Evolutionary conservation across 2,329 filamentous ascomycete species (phyloP), one percentile per base, ranked within the genome.

Genomic region (Bipolaris sorokiniana): DNA sequence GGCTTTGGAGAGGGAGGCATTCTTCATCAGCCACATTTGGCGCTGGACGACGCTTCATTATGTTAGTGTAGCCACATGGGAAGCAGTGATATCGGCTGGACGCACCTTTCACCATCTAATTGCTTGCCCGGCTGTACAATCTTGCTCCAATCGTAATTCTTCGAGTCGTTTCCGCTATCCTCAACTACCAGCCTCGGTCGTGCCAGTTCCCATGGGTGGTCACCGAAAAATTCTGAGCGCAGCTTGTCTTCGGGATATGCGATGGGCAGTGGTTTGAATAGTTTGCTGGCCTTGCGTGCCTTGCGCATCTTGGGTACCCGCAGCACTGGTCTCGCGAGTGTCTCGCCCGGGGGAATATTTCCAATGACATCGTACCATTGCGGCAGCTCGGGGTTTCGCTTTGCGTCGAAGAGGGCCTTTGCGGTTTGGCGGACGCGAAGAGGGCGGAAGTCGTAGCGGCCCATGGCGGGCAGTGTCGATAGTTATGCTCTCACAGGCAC

Each of bases 141-240:
- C 22, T 83, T 87, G 66, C 88, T 90, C 94, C 94, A 98, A 76
- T 97, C 87, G 69, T 87, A 88, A 52, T 79, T 82, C 74, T 89
- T 86, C 49, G 86, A 82, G 72, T 99, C 94, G 73, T 89, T 90
- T 51, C 95, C 95, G 70, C 94, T 90, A 66, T 88, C 82, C 79
- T 99, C 95, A 9, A 98, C 80, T 45, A 99, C 82, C 56, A 97
- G 83, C 66, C 91, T 85, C 52, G 95, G 95, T 61, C 94, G 85
- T 16, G 95, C 95, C 72, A 99, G 81, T 79, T 99, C 95, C 95
- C 95, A 99, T 5, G 95, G 95, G 75, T 99, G 95, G 76, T 99
- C 94, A 71, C 84, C 87, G 81, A 91, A 99, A 80, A 98, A 99
- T 26, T 88, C 86, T 65, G 79, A 82, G 62, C 95, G 88, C 70